Percentiles rank a stretch among this genome's conserved stretches.
phyloP scores from a whole-genome alignment of 2,329 filamentous ascomycete species.

The Aspergillus amoenus region DNA sequence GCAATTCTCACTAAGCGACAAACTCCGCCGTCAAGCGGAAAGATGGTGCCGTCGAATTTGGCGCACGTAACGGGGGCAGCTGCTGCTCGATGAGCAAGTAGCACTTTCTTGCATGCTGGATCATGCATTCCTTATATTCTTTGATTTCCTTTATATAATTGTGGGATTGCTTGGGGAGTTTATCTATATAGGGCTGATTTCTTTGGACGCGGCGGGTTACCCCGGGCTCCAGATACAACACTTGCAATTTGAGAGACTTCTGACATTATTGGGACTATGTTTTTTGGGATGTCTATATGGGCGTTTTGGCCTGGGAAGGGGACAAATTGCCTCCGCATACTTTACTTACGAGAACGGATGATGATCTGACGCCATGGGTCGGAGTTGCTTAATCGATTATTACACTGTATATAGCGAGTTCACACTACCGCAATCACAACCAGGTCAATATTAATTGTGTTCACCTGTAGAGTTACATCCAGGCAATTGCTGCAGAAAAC shows the following conservation, averaged over 20 bases:
- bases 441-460: neutral
- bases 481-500: conserved; percentile 3
- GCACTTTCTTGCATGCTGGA: conserved; percentile 15
- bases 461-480: conserved; percentile 3
- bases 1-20: conserved; percentile 49
- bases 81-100: conserved; percentile 30
- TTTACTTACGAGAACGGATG: conserved; percentile 17
- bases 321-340: conserved; percentile 23
- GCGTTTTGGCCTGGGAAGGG: conserved; percentile 15
- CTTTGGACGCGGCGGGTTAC: conserved; percentile 9
- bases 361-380: conserved; percentile 5
- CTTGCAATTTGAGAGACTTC: neutral
- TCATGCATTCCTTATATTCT: conserved; percentile 13
- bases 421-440: no score
- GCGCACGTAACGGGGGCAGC: conserved; percentile 34
- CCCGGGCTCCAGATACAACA: conserved; percentile 5
- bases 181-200: conserved; percentile 12
- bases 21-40: conserved; percentile 35
- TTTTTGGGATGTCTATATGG: conserved; percentile 8
- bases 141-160: conserved; percentile 12
- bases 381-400: neutral
- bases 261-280: conserved; percentile 2
- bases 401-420: neutral
- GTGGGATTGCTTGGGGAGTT: conserved; percentile 10
- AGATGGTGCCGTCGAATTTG: conserved; percentile 30